phyloP scores from a whole-genome alignment of 106 monocot genomes.

The Platanthera zijinensis region DNA sequence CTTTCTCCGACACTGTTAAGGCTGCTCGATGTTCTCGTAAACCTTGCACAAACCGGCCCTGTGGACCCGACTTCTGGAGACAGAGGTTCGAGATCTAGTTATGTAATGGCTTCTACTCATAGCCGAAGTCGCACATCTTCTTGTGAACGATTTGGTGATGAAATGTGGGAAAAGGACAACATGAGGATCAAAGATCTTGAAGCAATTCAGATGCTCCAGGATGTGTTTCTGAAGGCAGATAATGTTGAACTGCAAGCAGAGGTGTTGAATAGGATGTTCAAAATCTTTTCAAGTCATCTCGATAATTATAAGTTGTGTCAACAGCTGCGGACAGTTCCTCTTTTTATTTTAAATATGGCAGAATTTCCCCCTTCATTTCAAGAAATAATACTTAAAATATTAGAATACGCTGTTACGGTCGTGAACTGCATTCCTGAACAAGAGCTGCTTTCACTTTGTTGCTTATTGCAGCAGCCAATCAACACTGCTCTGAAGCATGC shows the following conservation, averaged over 20 bases:
- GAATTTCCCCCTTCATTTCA: constrained; percentile 79
- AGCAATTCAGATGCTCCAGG: constrained; percentile 98
- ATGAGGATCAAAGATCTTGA: constrained; percentile 85
- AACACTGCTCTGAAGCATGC: constrained; percentile 60
- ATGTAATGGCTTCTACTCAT: constrained; percentile 40
- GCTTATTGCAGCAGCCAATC: constrained; percentile 90
- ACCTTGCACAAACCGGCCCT: constrained; percentile 83
- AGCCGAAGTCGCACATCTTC: constrained; percentile 64
- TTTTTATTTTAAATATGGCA: constrained; percentile 91
- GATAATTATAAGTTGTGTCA: constrained; percentile 96
- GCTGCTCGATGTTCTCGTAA: constrained; percentile 94
- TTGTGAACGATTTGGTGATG: constrained; percentile 56
- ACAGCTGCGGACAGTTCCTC: constrained; percentile 76
- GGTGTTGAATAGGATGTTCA: constrained; percentile 96
- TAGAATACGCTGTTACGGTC: constrained; percentile 98
- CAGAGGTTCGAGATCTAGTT: constrained; percentile 39
- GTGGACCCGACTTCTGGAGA: constrained; percentile 30
- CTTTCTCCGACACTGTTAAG: constrained; percentile 78
- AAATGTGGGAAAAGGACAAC: constrained; percentile 57
- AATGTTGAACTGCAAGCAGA: constrained; percentile 83
- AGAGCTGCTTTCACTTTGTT: constrained; percentile 94
- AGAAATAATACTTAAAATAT: constrained; percentile 90
- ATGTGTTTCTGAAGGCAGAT: constrained; percentile 97
- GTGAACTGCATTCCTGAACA: constrained; percentile 97
- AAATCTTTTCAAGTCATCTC: constrained; percentile 93